phyloP scores from a whole-genome alignment of 2,329 filamentous ascomycete species.

The Colletotrichum brevisporum region DNA sequence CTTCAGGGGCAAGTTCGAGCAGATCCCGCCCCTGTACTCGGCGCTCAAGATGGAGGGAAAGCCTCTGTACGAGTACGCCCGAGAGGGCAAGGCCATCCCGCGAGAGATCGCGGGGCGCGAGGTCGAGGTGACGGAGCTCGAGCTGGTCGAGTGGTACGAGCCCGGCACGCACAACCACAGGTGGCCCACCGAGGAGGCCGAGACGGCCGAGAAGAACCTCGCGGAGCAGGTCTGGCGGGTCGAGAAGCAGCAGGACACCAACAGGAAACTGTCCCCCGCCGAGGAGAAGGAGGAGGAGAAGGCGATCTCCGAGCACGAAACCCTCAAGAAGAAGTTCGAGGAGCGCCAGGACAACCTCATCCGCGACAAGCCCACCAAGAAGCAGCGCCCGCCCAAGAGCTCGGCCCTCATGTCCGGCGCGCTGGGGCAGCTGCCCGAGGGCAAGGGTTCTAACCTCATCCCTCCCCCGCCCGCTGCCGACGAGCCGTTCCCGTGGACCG shows the following conservation, averaged over 20 bases:
- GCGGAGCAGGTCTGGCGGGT: conserved; percentile 80
- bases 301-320: conserved; percentile 69
- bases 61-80: conserved; percentile 94
- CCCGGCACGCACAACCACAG: conserved; percentile 83
- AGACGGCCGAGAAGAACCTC: conserved; percentile 79
- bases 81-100: conserved; percentile 89
- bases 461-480: conserved; percentile 61
- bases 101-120: conserved; percentile 85
- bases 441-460: conserved; percentile 68
- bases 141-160: conserved; percentile 87
- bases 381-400: conserved; percentile 51
- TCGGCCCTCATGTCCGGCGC: conserved; percentile 71
- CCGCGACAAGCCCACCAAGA: conserved; percentile 62
- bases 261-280: conserved; percentile 65
- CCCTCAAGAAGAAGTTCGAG: conserved; percentile 71
- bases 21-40: conserved; percentile 93
- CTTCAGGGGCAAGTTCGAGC: conserved; percentile 88
- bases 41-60: conserved; percentile 95
- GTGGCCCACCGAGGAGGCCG: conserved; percentile 86
- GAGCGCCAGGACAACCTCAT: conserved; percentile 71
- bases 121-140: conserved; percentile 83
- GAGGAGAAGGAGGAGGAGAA: conserved; percentile 69
- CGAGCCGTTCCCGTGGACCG: conserved; percentile 70
- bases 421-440: conserved; percentile 64
- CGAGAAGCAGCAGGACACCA: conserved; percentile 68